A percentile compares a stretch with the other conserved stretches of the same genome.
These are phyloP conservation scores for Prosopis cineraria DNA, from an alignment of 306 rosid genomes.

Conservation along the genomic window DNA sequence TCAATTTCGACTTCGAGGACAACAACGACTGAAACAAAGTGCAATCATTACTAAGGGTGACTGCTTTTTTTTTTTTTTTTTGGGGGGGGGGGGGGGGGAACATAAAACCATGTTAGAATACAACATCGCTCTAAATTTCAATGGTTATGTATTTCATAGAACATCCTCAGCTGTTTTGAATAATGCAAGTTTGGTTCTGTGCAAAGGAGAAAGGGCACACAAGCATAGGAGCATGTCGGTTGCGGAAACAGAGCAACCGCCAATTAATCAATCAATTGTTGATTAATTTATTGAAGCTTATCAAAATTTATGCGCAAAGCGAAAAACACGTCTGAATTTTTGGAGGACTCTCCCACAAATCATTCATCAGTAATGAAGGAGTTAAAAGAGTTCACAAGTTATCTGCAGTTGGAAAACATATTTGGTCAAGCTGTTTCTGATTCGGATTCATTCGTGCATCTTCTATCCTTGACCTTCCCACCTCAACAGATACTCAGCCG, in stretches of 20 bases:
- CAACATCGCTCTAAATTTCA: neutral
- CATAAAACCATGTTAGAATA: neutral
- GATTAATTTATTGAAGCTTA: neutral
- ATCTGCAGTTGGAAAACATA: too few species aligned
- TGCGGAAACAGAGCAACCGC: neutral
- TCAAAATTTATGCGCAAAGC: neutral
- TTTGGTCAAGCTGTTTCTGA: too few species aligned
- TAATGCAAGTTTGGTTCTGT: neutral
- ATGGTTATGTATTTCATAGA: neutral
- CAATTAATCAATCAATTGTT: neutral
- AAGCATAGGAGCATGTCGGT: neutral
- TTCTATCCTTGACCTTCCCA: too few species aligned
- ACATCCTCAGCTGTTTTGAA: neutral
- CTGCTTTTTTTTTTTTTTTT: neutral
- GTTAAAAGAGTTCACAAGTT: too few species aligned
- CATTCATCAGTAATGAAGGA: too few species aligned
- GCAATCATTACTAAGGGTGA: neutral
- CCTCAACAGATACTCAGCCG: too few species aligned
- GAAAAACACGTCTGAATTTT: neutral
- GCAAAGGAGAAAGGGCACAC: neutral
- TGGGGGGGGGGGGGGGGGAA: too few species aligned
- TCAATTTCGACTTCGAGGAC: neutral
- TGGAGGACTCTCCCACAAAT: neutral
- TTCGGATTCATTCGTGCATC: too few species aligned
- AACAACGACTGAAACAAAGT: neutral